Evolutionary conservation across 306 rosid species (phyloP), one percentile per base, ranked within the genome.

Genomic region (Cucurbita maxima): DNA sequence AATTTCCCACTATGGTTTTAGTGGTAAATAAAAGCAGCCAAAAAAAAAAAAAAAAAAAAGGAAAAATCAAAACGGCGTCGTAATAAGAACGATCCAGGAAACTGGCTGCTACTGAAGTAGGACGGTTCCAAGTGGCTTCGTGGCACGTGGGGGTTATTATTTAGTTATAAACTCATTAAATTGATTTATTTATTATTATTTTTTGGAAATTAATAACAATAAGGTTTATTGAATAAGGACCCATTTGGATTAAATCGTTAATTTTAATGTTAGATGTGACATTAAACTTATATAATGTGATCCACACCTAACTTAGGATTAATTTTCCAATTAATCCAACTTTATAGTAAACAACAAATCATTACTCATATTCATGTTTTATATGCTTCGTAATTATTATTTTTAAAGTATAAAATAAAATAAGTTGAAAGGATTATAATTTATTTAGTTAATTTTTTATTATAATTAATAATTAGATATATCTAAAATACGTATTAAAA

Each of bases 11-110:
- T 47, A 68, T 45, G 55, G 12, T 40, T 37, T 41, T 61, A 30
- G 12, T 20, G 73, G 73, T 68, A 43, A 43, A 43, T 64, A 68
- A 68, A 68, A 68, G 57, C 73, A 68, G 73, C 57, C 73, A 12
- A 40, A 43, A 19, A 43, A 10, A 63, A 40, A 0, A 4, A 25
- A 34, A 14, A 61, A 13, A 3, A 7, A 0, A 13, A 60, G 36
- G 5, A n/a, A 63, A 16, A 16, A 41, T 18, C 2, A 43, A 44
- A 19, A 68, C 43, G 73, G 6, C 57, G 73, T 68, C 73, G 73
- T 45, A 3, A 13, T 7, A 14, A 6, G 73, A 68, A 68, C 7
- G 41, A 22, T 22, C 73, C 57, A 18, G 20, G 73, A 22, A 68
- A 22, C 7, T 68, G 41, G 41, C 57, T 68, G 40, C 56, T 20